phyloP scores from a whole-genome alignment of 129 eudicot species.

The Flaveria sonorensis region DNA sequence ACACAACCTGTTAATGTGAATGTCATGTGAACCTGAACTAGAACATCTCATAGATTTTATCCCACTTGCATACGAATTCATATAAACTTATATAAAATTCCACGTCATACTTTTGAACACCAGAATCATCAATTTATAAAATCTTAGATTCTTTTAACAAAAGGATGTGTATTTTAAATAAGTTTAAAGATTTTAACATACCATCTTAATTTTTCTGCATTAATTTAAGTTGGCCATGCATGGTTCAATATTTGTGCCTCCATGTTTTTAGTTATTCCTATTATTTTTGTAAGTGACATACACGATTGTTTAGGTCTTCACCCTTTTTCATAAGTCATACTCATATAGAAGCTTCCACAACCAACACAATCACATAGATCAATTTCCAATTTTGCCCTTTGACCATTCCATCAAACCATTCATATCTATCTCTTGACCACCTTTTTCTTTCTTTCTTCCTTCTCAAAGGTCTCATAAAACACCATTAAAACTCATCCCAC shows the following conservation, averaged over 20 bases:
- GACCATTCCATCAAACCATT: slow-evolving; percentile 26
- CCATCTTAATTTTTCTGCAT: too few species aligned
- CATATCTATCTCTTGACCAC: slow-evolving; percentile 25
- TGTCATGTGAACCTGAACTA: too few species aligned
- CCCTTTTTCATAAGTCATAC: slow-evolving; percentile 18
- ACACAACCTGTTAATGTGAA: too few species aligned
- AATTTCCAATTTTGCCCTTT: slow-evolving; percentile 25
- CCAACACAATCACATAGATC: neutral
- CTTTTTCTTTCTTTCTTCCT: slow-evolving; percentile 5
- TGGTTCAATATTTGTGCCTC: neutral
- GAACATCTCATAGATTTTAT: too few species aligned
- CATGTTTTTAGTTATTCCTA: slow-evolving; percentile 3
- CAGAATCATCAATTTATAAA: too few species aligned
- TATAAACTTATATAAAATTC: too few species aligned
- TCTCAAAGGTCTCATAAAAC: slow-evolving; percentile 21
- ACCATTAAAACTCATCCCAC: slow-evolving; percentile 22
- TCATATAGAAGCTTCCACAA: slow-evolving; percentile 37
- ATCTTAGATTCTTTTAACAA: too few species aligned
- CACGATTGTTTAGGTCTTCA: slow-evolving; percentile 27
- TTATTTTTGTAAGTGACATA: neutral
- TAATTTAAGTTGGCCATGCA: neutral
- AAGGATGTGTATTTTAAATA: too few species aligned
- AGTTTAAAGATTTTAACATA: too few species aligned
- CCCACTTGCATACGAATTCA: too few species aligned
- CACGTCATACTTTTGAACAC: too few species aligned